Conservation (phyloP, 805 yeast species). For the Debaryomyces castellii region DNA sequence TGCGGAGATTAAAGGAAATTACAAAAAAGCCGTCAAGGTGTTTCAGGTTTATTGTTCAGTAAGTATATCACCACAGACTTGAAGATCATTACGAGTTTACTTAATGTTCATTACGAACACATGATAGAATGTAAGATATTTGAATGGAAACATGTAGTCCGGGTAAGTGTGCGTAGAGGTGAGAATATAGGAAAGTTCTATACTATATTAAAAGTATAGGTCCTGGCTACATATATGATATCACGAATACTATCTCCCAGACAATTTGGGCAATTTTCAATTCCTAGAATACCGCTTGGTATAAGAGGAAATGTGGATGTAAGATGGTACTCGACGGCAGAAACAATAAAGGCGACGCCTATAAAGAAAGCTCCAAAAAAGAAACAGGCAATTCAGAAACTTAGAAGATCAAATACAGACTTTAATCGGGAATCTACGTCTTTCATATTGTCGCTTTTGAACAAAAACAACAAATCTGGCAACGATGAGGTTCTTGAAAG, state of each 20-base stretch:
- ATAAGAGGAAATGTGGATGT: not conserved
- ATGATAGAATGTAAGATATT: not conserved
- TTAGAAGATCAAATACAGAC: conserved; percentile 23
- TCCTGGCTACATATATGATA: not conserved
- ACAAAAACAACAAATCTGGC: conserved; percentile 16
- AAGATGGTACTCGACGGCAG: not conserved
- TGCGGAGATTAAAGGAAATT: not conserved
- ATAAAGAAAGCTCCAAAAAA: conserved; percentile 13
- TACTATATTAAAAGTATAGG: not conserved
- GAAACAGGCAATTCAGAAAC: conserved; percentile 25
- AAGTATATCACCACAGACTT: not conserved
- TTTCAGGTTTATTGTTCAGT: not conserved
- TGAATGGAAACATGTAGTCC: not conserved
- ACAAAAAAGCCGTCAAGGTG: not conserved
- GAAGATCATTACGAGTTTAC: not conserved
- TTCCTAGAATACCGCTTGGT: not conserved
- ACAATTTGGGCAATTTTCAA: not conserved
- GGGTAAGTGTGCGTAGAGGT: not conserved
- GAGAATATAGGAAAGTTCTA: not conserved
- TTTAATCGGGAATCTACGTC: conserved; percentile 21
- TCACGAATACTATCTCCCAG: not conserved
- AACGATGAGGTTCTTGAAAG: conserved; percentile 22
- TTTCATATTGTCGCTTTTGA: conserved; percentile 23
- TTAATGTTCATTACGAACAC: too few relatives aligned
- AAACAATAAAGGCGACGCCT: not conserved